A percentile compares a stretch with the other conserved stretches of the same genome.
Conservation (phyloP, 1,284 basidiomycete species). For the Golubevia pallescens region DNA sequence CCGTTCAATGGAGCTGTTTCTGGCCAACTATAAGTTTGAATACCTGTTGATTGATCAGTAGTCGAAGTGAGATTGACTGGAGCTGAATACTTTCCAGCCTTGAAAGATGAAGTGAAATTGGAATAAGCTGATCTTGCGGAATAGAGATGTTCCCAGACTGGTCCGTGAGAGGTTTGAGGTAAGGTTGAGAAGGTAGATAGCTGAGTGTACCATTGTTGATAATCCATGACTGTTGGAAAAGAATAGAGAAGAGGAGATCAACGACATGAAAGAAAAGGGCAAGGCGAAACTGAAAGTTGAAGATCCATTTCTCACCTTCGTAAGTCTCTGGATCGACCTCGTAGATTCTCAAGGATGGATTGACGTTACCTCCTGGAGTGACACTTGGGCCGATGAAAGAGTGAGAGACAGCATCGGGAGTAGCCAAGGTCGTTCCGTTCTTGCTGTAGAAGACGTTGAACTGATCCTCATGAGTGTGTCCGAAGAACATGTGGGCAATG, state of each 20-base stretch:
- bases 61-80: constrained; percentile 5
- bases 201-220: constrained; percentile 71
- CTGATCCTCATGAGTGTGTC: constrained; percentile 82
- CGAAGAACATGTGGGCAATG: constrained; percentile 80
- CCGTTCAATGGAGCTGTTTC: constrained; percentile 76
- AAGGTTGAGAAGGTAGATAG: constrained; percentile 71
- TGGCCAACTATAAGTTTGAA: constrained; percentile 68
- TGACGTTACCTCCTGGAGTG: constrained; percentile 76
- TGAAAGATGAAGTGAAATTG: constrained; percentile 66
- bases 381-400: constrained; percentile 72
- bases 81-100: constrained; percentile 8
- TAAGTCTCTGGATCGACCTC: constrained; percentile 73
- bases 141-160: constrained; percentile 75
- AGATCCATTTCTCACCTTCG: constrained; percentile 68
- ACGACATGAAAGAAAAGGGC: not conserved
- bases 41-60: not conserved
- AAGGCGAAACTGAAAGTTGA: constrained; percentile 74
- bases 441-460: constrained; percentile 78
- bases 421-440: constrained; percentile 73
- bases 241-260: not conserved
- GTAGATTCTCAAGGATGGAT: constrained; percentile 79
- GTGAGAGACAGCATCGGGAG: constrained; percentile 23
- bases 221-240: not conserved
- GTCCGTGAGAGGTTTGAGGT: constrained; percentile 72
- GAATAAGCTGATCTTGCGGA: constrained; percentile 73